Evolutionary conservation across 2,329 filamentous ascomycete species (phyloP), one percentile per base, ranked within the genome.

Genomic region (Coniosporium uncinatum): DNA sequence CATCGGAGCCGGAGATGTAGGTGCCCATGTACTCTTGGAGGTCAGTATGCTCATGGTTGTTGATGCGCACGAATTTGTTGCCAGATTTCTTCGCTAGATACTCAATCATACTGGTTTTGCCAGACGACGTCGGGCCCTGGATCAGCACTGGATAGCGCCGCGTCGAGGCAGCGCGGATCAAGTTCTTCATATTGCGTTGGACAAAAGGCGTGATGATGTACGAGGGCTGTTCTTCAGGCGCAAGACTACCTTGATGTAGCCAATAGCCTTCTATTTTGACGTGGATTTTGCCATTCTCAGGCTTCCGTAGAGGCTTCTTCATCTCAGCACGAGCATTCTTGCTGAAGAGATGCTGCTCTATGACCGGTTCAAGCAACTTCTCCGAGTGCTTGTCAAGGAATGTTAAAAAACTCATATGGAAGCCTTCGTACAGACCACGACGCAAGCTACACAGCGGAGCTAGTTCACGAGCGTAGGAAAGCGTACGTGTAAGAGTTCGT

Each of bases 51-150:
- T 99, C 94, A 63, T 99, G 93, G 52, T 99, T 99, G 67, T 99
- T 99, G 71, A 99, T 98, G 45, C 93, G 81, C 34, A 98, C 89
- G 57, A 97, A 98, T 56, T 87, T 93, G 59, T 99, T 95, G 3
- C 94, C 93, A 22, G 89, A 97, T 42, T 87, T 85, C 55, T 95
- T 93, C n/a, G 94, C 91, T 29, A 99, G 75, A 58, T 95, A 96
- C 63, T 97, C 91, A 33, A 98, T 95, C 93, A 99, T 98, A 63
- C 91, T 97, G 0, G 93, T 99, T 65, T 99, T 99, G 49, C 93
- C 93, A 13, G 91, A 87, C 4, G 94, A 98, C 0, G 93, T 99
- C 13, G 94, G 93, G 3, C 93, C 93, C 62, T 99, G 93, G 17
- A 99, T 85, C 8, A 99, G 73, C 37, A 99, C 88, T 1, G 93